phyloP scores from a whole-genome alignment of 257 asterid genomes.

The Prunella vulgaris region DNA sequence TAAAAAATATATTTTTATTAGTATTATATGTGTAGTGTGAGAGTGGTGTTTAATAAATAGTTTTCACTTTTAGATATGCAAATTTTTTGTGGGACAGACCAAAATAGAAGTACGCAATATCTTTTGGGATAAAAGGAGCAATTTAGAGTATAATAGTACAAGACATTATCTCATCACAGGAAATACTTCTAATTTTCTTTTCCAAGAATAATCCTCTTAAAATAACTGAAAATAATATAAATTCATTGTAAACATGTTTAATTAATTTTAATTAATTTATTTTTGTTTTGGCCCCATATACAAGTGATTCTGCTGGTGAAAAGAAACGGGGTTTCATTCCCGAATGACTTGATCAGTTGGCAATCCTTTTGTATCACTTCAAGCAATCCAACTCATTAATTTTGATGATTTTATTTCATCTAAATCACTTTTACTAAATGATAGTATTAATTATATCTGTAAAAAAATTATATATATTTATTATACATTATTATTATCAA shows the following conservation, averaged over 20 bases:
- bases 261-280: neutral
- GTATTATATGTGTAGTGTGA: too few relatives aligned
- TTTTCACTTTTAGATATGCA: too few relatives aligned
- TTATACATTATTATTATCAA: too few relatives aligned
- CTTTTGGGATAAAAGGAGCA: too few relatives aligned
- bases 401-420: too few relatives aligned
- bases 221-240: neutral
- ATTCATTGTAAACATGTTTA: neutral
- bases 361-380: neutral
- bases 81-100: too few relatives aligned
- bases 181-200: neutral
- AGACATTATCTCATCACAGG: neutral
- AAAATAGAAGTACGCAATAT: too few relatives aligned
- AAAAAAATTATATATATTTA: too few relatives aligned
- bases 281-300: neutral
- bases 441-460: too few relatives aligned
- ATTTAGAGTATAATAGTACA: neutral
- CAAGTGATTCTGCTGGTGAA: neutral
- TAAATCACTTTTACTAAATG: too few relatives aligned
- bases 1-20: too few relatives aligned
- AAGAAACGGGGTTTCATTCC: neutral
- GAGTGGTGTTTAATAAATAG: too few relatives aligned
- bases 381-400: neutral
- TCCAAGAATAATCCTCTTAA: neutral
- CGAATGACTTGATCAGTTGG: neutral